These are phyloP conservation scores for Hypoxylon trugodes DNA, from an alignment of 495 filamentous ascomycete species.

Conservation along the genomic window DNA sequence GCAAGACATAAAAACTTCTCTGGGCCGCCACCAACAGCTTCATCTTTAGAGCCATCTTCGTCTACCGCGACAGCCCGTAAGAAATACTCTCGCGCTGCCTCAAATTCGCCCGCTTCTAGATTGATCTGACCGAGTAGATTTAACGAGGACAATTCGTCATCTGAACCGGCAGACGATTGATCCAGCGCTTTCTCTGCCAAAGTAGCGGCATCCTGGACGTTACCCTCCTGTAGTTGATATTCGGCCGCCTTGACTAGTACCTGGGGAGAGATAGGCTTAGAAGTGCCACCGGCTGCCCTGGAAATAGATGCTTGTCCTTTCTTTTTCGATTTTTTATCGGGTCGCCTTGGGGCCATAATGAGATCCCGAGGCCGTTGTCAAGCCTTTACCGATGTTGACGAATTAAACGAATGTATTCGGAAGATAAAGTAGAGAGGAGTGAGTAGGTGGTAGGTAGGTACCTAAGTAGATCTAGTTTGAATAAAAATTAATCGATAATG, in stretches of 20 bases:
- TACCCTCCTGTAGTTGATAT: constrained; percentile 72
- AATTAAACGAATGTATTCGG: neutral
- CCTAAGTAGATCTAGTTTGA: neutral
- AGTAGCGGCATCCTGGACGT: constrained; percentile 72
- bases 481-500: constrained; percentile 35
- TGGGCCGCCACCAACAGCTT: constrained; percentile 74
- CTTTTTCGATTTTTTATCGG: constrained; percentile 51
- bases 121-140: constrained; percentile 84
- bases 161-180: constrained; percentile 48
- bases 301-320: constrained; percentile 45
- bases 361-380: too few species aligned
- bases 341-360: constrained; percentile 55
- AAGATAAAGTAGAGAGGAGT: too few species aligned
- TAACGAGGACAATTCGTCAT: constrained; percentile 67
- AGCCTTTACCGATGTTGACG: too few species aligned
- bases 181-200: constrained; percentile 69
- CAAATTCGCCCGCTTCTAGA: constrained; percentile 83
- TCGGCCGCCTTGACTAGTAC: constrained; percentile 71
- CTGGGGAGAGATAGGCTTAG: constrained; percentile 46
- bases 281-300: constrained; percentile 30
- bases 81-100: constrained; percentile 74
- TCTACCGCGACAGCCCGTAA: constrained; percentile 74
- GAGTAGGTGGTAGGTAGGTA: neutral
- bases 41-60: constrained; percentile 70
- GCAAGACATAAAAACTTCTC: constrained; percentile 98